Base-by-base conservation (phyloP, 805 yeast species). In the Saccharomycopsis fermentans region DNA sequence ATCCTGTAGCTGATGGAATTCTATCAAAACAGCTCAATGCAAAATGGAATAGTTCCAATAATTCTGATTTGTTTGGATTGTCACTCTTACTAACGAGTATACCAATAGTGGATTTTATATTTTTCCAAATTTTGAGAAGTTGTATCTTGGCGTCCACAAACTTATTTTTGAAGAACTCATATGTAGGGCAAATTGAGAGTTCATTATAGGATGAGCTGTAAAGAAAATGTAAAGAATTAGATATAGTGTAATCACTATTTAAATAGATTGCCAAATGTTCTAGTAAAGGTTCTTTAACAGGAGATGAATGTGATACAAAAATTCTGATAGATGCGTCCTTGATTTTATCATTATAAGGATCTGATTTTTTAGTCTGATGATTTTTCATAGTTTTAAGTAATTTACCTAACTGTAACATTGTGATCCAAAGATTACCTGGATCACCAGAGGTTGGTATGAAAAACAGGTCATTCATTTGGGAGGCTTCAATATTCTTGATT, bases 371-470 rank as follows among this genome's bases (percentile, higher is more conserved):
- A 17, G 29, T 6, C 21, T 26, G 27, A n/a, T 84, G 79, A 3
- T 68, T 55, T 61, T 71, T 68, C 59, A 73, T 76, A 0, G 82
- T 78, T 61, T 79, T 75, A 21, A 82, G 73, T 55, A 87, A 73
- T 67, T 80, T 84, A 3, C 92, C 91, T 43, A 87, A 71, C 67
- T 87, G 94, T 55, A 85, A 69, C 60, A 85, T 69, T 8, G 89
- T 83, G 40, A 84, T 77, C 95, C 95, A 87, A 50, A 85, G 75
- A 62, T 84, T 84, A 1, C 92, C 91, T 1, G 81, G 79, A 61
- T 77, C 81, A 1, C 82, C 81, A 48, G 81, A 76, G 4, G 85
- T 82, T 1, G 87, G 85, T 24, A 81, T 70, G 14, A 69, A 59
- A 50, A 59, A 56, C 8, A 65, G 63, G 27, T 65, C 60, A 19